Evolutionary conservation across 441 rosid genomes (phyloP).

Genomic region (Melastoma candidum): DNA sequence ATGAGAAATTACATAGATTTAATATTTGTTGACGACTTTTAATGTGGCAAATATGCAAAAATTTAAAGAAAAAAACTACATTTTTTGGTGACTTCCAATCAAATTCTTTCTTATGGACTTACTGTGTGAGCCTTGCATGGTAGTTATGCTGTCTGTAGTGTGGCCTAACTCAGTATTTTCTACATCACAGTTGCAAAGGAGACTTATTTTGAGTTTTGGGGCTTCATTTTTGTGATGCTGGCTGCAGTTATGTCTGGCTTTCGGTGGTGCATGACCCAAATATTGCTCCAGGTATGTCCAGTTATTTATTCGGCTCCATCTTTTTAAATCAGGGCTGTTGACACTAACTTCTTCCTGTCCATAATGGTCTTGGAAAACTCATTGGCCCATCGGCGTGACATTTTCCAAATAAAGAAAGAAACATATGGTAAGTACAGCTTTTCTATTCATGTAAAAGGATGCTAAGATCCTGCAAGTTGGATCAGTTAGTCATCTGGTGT

Average conservation of each 20-base stretch:
- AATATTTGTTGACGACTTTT: too few relatives aligned
- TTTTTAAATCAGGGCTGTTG: slow-evolving; percentile 3
- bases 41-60: too few relatives aligned
- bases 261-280: slow-evolving; percentile 97
- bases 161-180: too few relatives aligned
- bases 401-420: slow-evolving; percentile 62
- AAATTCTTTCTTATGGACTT: too few relatives aligned
- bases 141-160: too few relatives aligned
- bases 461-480: too few relatives aligned
- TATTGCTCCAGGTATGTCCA: slow-evolving; percentile 71
- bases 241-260: slow-evolving; percentile 99
- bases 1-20: too few relatives aligned
- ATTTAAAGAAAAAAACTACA: too few relatives aligned
- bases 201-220: slow-evolving; percentile 90
- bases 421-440: slow-evolving; percentile 50
- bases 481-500: too few relatives aligned
- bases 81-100: too few relatives aligned
- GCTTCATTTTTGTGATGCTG: slow-evolving; percentile 87
- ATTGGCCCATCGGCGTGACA: slow-evolving; percentile 15
- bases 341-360: slow-evolving; percentile 4
- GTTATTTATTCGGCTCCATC: slow-evolving; percentile 4
- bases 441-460: neutral
- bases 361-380: slow-evolving; percentile 5
- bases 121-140: too few relatives aligned
- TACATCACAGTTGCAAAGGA: slow-evolving; percentile 69